Conservation (phyloP, 106 monocot species). For the Narthecium ossifragum region DNA sequence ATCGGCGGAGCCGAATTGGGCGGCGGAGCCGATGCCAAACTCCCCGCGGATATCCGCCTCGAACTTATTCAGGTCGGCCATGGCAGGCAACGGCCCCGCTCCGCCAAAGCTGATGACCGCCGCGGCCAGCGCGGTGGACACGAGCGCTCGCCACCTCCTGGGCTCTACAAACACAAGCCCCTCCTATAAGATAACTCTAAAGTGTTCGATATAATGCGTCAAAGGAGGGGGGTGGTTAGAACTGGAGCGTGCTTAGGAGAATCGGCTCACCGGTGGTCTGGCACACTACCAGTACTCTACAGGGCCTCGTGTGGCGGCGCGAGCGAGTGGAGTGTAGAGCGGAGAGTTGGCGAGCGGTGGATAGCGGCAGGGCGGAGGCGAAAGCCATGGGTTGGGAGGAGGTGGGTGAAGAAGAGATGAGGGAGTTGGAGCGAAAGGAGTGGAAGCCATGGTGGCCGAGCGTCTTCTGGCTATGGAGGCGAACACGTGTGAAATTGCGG, state of each 20-base stretch:
- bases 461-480: constrained; percentile 18
- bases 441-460: background rate
- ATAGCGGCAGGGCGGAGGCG: constrained; percentile 18
- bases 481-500: constrained; percentile 14
- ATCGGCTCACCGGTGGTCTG: constrained; percentile 8
- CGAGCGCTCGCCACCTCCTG: constrained; percentile 35
- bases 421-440: background rate
- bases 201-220: constrained; percentile 10
- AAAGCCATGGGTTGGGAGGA: constrained; percentile 21
- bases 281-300: constrained; percentile 11
- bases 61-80: constrained; percentile 90
- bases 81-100: constrained; percentile 34
- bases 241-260: background rate
- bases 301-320: background rate
- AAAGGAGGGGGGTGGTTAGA: background rate
- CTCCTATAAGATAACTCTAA: background rate
- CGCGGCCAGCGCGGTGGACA: constrained; percentile 56
- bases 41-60: constrained; percentile 82
- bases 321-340: background rate
- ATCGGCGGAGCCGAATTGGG: constrained; percentile 91
- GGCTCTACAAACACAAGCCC: constrained; percentile 3
- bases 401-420: background rate
- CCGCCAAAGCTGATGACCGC: constrained; percentile 27
- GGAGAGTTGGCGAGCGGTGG: background rate
- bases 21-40: constrained; percentile 94